Base-by-base conservation (phyloP, 2,329 filamentous ascomycete species). In the Monilinia polystroma region DNA sequence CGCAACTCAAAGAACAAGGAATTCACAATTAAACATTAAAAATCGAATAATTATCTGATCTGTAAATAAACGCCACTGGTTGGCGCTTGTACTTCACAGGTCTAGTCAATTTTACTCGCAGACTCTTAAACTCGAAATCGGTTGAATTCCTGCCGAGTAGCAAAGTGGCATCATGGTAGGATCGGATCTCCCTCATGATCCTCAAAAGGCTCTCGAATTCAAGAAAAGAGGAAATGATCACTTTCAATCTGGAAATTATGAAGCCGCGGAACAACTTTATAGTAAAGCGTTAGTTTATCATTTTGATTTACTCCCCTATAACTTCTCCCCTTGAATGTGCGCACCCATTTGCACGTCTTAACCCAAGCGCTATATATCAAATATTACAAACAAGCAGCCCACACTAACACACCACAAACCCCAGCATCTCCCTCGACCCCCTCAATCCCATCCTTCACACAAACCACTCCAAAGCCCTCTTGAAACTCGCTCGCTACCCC, bases 381-480 rank as follows among this genome's bases (percentile, higher is more conserved):
- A 43, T 10, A 29, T 51, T 23, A 23, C 23, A 23, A 63, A 57
- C 16, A 59, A 59, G 68, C 23, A 66, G 43, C 53, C 7, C 26
- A 16, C 59, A n/a, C 43, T 49, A 59, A 51, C n/a, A 29, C 16
- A 18, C 10, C 52, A 2, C 12, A n/a, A 56, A 62, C 4, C 41
- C 6, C 72, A 92, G 89, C 52, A 93, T 97, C 72, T 87, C 90
- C 73, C 87, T 88, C 75, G 91, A 96, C 78, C 84, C 90, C 4
- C 84, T 82, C 66, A 95, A 96, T 76, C 86, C 90, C 1, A 82
- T 90, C 41, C 84, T 97, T 62, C 97, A 93, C 79, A 94, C 92
- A 51, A 98, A 97, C 79, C 91, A 93, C 64, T 91, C 93, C 63
- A 90, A 97, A 79, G 88, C 90, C 4, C 87, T 93, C 52, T 82